Base-by-base conservation (phyloP, 2,329 filamentous ascomycete genomes). In the Xylariales sp. region DNA sequence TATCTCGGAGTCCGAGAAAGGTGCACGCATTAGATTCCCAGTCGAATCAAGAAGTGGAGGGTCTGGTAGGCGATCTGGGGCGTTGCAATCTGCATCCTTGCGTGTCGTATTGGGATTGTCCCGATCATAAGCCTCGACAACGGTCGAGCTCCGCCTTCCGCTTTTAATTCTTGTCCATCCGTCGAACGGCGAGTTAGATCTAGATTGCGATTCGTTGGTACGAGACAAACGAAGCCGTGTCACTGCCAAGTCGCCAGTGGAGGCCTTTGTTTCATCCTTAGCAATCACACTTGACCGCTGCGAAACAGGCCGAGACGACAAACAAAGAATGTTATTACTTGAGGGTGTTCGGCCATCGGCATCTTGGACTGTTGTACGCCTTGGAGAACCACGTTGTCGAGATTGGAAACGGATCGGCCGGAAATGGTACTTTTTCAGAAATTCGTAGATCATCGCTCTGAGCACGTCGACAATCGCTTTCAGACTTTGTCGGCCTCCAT, bases 341-440 rank as follows among this genome's bases (percentile, higher is more conserved):
- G 47, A 50, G 21, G 11, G 20, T 33, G 43, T 37, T 32, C 36
- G 40, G 19, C 22, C 28, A 7, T 15, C 43, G n/a, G 32, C 33
- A 15, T 45, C 38, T 5, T n/a, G 36, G 19, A 33, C 28, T 22
- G 24, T 27, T 3, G 22, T 32, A 8, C 11, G 32, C 18, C n/a
- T 40, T 9, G 37, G 38, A 16, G 43, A 45, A 12, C 31, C 10
- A 19, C 16, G 34, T 16, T 32, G 37, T 11, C 42, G 43, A 24
- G 38, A 40, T 20, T 36, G 54, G 27, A 54, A 45, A 40, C 54
- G 46, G 31, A 61, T 70, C 8, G 85, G 82, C 4, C 74, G 71
- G 51, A 91, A 84, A 46, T 84, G 72, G 52, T 93, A 74, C 20
- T 81, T 80, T 42, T 78, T 79, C 5, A 97, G 64, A 62, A 95